Conservation (phyloP, 2,329 filamentous ascomycete species). For the Salinomyces thailandicus region DNA sequence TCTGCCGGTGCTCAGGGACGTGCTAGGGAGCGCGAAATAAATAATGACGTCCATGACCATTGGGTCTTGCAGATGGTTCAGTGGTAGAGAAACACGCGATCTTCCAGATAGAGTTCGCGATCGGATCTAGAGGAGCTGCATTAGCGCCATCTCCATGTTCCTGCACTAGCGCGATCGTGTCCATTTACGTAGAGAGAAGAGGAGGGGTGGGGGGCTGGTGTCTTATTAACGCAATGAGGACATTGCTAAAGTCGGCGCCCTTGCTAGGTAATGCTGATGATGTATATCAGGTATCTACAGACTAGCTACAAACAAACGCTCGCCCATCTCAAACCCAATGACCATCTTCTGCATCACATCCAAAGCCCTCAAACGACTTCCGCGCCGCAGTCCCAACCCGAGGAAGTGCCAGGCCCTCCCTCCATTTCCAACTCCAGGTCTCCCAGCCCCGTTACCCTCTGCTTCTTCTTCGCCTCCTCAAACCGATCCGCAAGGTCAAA, state of each 20-base stretch:
- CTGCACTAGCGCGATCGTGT: constrained; percentile 1
- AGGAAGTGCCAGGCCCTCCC: too few relatives aligned
- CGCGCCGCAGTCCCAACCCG: too few relatives aligned
- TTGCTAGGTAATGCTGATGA: neutral
- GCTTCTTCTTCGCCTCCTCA: neutral
- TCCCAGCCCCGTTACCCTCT: neutral
- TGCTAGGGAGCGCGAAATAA: neutral
- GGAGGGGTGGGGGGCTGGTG: too few relatives aligned
- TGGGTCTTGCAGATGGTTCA: neutral
- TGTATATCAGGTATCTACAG: too few relatives aligned
- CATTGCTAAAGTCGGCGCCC: neutral
- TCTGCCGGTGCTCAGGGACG: neutral
- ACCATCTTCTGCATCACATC: too few relatives aligned
- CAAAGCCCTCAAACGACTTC: too few relatives aligned
- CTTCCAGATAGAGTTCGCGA: neutral
- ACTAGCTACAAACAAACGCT: too few relatives aligned
- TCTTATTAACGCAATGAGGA: too few relatives aligned
- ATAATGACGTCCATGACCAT: constrained; percentile 1
- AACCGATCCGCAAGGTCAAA: neutral
- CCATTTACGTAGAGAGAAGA: too few relatives aligned
- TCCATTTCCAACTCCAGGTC: too few relatives aligned
- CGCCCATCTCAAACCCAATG: too few relatives aligned
- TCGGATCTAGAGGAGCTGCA: neutral
- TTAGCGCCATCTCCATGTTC: neutral
- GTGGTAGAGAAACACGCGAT: neutral